Evolutionary conservation across 306 rosid genomes (phyloP), one percentile per base, ranked within the genome.

Genomic region (Arachis hypogaea): DNA sequence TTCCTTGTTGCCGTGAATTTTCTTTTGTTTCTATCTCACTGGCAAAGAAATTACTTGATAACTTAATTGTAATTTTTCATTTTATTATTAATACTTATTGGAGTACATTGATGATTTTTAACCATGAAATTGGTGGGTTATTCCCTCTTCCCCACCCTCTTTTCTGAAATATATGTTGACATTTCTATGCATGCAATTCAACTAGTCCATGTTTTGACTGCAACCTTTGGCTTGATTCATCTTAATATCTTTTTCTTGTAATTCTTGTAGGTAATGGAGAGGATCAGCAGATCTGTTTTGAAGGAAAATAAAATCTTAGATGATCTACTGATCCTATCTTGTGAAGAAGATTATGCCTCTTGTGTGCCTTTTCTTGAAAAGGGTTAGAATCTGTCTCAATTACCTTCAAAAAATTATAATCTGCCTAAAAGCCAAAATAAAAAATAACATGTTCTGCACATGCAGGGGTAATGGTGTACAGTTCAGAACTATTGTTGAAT

Each of bases 401-500:
- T 41, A 66, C 18, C 66, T 78, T 74, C 9, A 49, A 68, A 18
- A 29, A 58, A 43, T 57, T 28, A 5, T 56, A 16, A 7, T 63
- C 18, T 59, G 63, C 69, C 16, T 46, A 74, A 44, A 40, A 68
- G 59, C 16, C 52, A 74, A 44, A 40, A 68, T 59, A 67, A 59
- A 68, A 36, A 78, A 66, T 55, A 58, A 57, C 47, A 36, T 69
- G 63, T 63, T 61, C 66, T 79, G 63, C 80, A 44, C 38, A 71
- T 84, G 80, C 90, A 94, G 99, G 99, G 70, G 89, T 87, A 61
- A 60, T 82, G 59, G 85, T 90, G 66, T 92, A 85, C 85, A 87
- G 96, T 73, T 92, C 99, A 36, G 97, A 94, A 88, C 91, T 94
- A 73, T 74, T 94, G 58, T 71, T 94, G 82, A 92, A 92, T 70